Evolutionary conservation across 805 yeast genomes (phyloP), one percentile per base, ranked within the genome.

Genomic region (Yarrowia sp.): DNA sequence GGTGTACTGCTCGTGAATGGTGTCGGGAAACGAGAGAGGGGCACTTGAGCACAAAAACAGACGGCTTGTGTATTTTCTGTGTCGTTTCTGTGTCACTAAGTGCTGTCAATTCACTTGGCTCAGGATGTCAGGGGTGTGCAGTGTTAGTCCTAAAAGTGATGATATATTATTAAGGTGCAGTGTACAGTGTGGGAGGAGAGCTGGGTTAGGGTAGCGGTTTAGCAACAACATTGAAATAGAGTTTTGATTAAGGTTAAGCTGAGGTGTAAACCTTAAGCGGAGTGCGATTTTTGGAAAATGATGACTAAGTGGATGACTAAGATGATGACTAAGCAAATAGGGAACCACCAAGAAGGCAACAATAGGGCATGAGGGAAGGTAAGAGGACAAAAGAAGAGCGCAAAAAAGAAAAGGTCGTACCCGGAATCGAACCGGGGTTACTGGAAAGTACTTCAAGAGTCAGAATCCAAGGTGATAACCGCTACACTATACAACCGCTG

Each of bases 351-450:
- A 52, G 36, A 52, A 34, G 56, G 42, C 56, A 49, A 34, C 53
- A 10, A 49, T n/a, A n/a, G 14, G 10, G n/a, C n/a, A n/a, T n/a
- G n/a, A n/a, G n/a, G n/a, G n/a, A n/a, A n/a, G n/a, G n/a, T n/a
- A n/a, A n/a, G n/a, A n/a, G n/a, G n/a, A n/a, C n/a, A n/a, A n/a
- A 30, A 2, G 30, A 12, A 3, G 24, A 9, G 42, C 12, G 17
- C 2, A 10, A 6, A n/a, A 33, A 34, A 17, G 38, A 38, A 52
- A 20, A 52, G 58, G 58, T 52, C 58, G 58, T 52, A 52, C 58
- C 58, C 58, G 58, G 58, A 52, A 52, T 52, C 58, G 58, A 52
- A 52, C 58, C 58, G 58, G 58, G 58, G 58, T 52, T 52, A 52
- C 58, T 52, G 58, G 58, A 52, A 52, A 19, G 30, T 24, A 24